Evolutionary conservation across 257 asterid species (phyloP), one percentile per base, ranked within the genome.

Genomic region (Solanum peruvianum): DNA sequence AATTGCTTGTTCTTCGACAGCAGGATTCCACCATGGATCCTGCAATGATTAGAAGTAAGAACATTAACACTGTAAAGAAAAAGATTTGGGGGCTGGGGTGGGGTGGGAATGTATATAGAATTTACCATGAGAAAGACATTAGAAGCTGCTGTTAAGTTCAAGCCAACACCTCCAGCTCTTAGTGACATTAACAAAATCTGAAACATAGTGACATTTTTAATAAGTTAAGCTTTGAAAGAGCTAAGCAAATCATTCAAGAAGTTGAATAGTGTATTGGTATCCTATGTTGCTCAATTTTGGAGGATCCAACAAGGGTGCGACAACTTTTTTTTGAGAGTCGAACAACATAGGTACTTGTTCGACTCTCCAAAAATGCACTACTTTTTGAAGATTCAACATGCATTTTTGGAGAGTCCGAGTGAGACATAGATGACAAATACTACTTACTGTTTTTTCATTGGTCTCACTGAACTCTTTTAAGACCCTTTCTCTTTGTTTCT

Each of bases 11-110:
- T 94, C 98, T 87, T 96, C 98, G 16, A 96, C 98, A 33, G 98
- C 98, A 84, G 98, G 98, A 91, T 96, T 96, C 98, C 98, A 96
- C 98, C 98, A 96, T 82, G 98, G 98, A 92, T 96, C 98, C 98
- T 95, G 82, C 70, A 86, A 47, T 9, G 11, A 81, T 49, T 49
- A 16, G 3, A 29, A 10, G 33, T 52, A 23, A 86, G 11, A 20
- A 15, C 58, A 58, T 18, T 25, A 70, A 3, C 39, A 42, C 18
- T 25, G 37, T 39, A 49, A 35, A n/a, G 13, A 31, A 18, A 41
- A 14, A 15, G 5, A 13, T 64, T 11, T 62, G 15, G 70, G 6
- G 13, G 33, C 11, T 5, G 31, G 16, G 16, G 29, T 4, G 12
- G 71, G 35, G 23, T 7, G 16, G 1, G 44, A 9, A 73, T 71